Evolutionary conservation across 352 stramenopile genomes (phyloP).

Genomic region (Aphanomyces astaci): DNA sequence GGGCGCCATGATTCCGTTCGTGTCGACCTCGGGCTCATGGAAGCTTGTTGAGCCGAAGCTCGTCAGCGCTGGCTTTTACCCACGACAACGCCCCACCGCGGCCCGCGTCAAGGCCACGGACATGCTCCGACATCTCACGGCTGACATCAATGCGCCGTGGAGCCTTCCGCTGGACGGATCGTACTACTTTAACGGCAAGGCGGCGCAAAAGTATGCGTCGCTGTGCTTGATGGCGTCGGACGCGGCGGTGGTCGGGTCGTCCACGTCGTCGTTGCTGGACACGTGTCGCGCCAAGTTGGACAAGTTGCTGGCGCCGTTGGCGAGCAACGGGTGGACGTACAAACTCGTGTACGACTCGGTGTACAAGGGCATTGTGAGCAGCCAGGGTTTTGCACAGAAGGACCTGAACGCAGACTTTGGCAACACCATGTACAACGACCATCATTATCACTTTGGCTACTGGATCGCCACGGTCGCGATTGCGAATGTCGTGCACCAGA

Average conservation of each 20-base stretch:
- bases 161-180: slow-evolving; percentile 40
- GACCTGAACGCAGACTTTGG: slow-evolving; percentile 62
- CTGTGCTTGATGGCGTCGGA: slow-evolving; percentile 71
- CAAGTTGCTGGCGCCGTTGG: slow-evolving; percentile 39
- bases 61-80: slow-evolving; percentile 55
- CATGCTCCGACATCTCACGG: slow-evolving; percentile 40
- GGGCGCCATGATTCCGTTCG: slow-evolving; percentile 44
- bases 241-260: slow-evolving; percentile 42
- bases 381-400: slow-evolving; percentile 40
- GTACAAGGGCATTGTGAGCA: slow-evolving; percentile 55
- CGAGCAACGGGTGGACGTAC: slow-evolving; percentile 58
- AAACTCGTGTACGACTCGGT: slow-evolving; percentile 55
- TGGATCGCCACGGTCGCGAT: slow-evolving; percentile 56
- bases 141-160: slow-evolving; percentile 51
- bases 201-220: slow-evolving; percentile 63
- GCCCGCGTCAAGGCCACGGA: slow-evolving; percentile 30
- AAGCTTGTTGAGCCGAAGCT: slow-evolving; percentile 35
- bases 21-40: slow-evolving; percentile 43
- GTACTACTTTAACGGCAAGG: slow-evolving; percentile 74
- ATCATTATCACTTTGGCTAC: slow-evolving; percentile 74
- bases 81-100: slow-evolving; percentile 34
- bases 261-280: slow-evolving; percentile 41
- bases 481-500: slow-evolving; percentile 64
- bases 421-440: slow-evolving; percentile 70
- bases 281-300: slow-evolving; percentile 61